Percentiles rank a stretch among this genome's conserved stretches.
Conservation (phyloP, 2,329 filamentous ascomycete species). For the Fusarium mundagurra region DNA sequence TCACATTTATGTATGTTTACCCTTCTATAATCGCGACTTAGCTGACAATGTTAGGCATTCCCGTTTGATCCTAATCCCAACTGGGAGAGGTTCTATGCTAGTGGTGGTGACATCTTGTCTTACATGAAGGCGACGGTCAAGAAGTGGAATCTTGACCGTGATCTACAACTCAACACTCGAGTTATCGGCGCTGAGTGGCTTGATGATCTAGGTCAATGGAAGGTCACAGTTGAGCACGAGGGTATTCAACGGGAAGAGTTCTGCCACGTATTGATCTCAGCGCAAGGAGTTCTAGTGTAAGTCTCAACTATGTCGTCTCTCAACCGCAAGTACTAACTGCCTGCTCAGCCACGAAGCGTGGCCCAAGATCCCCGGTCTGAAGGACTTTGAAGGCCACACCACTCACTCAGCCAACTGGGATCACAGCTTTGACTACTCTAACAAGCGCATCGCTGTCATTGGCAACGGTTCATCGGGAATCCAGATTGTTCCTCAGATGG, state of each 20-base stretch:
- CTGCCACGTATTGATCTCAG: conserved; percentile 35
- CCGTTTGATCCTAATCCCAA: conserved; percentile 66
- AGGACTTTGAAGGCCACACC: conserved; percentile 31
- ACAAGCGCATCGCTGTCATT: conserved; percentile 37
- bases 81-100: conserved; percentile 67
- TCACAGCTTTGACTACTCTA: conserved; percentile 31
- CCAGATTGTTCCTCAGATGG: conserved; percentile 38
- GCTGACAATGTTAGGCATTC: conserved; percentile 48
- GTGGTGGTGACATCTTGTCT: conserved; percentile 63
- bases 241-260: conserved; percentile 26
- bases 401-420: conserved; percentile 37
- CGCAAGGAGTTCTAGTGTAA: conserved; percentile 37
- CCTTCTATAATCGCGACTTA: background rate
- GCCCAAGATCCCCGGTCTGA: conserved; percentile 32
- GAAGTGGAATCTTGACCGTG: conserved; percentile 52
- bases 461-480: conserved; percentile 36
- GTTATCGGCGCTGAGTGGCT: conserved; percentile 41
- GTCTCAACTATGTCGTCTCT: background rate
- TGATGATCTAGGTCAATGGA: conserved; percentile 35
- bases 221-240: conserved; percentile 32
- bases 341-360: conserved; percentile 27
- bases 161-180: conserved; percentile 48
- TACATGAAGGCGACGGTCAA: conserved; percentile 62
- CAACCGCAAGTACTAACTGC: background rate
- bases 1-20: conserved; percentile 29